Base-by-base conservation (phyloP, 192 early-diverging fungal species). In the Coemansia nantahalensis region DNA sequence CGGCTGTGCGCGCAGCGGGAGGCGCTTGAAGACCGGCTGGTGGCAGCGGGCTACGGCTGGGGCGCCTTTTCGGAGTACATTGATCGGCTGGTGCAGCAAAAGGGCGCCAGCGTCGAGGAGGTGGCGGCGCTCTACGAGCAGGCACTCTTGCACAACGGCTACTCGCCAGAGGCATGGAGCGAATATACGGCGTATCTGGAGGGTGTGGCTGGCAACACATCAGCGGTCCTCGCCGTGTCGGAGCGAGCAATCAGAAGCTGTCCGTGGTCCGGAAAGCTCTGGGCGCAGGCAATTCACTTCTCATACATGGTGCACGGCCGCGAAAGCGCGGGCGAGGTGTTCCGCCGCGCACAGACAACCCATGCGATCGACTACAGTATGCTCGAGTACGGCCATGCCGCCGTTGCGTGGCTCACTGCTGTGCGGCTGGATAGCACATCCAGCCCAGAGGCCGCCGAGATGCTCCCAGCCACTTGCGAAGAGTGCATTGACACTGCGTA, bases 231-330 rank as follows among this genome's bases (percentile, higher is more conserved):
- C 28, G 16, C 11, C n/a, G 23, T 54, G n/a, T 48, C 58, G 2
- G 33, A 38, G 6, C 48, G 62, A 12, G 69, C 57, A 0, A 19
- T 60, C 26, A 49, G 62, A 10, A 61, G 56, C 47, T 73, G 69
- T 17, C 62, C 62, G 19, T 73, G 69, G 69, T 73, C 69, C 28
- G 69, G 69, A 6, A 56, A 45, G 41, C 44, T 65, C 32, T 73
- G 69, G 69, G 69, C 62, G n/a, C 69, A 73, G 39, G 32, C 46
- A 1, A 16, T 65, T 4, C 32, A 36, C 2, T 35, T 52, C 36
- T 45, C 57, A 6, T 62, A 44, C 26, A 11, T 15, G 11, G 31
- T 48, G 13, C 34, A 44, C 15, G 62, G 62, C 17, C 24, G 62
- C 15, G 33, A 53, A 2, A 16, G 41, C 1, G 69, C 69, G 10